These are phyloP conservation scores for Knoxdaviesia capensis DNA, from an alignment of 2,329 filamentous ascomycete species.

Conservation along the genomic window DNA sequence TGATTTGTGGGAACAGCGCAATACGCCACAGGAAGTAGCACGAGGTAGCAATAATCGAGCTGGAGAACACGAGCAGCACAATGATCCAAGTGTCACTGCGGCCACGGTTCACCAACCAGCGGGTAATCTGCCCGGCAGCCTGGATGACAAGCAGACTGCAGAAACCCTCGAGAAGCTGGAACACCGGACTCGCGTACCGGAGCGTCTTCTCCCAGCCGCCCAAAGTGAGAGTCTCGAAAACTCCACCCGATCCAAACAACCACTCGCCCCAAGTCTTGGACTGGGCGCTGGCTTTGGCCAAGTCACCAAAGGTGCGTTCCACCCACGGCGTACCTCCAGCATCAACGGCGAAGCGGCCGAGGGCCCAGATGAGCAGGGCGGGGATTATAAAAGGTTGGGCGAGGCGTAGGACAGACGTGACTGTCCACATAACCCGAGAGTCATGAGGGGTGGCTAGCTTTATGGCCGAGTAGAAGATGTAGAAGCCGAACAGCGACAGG, in stretches of 20 bases:
- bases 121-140: constrained; percentile 78
- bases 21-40: constrained; percentile 95
- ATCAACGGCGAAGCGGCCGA: constrained; percentile 90
- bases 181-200: constrained; percentile 79
- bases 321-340: constrained; percentile 63
- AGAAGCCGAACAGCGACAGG: constrained; percentile 72
- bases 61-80: constrained; percentile 66
- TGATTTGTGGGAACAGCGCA: constrained; percentile 79
- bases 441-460: constrained; percentile 62
- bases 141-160: constrained; percentile 93
- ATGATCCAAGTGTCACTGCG: constrained; percentile 97
- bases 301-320: constrained; percentile 52
- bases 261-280: constrained; percentile 55
- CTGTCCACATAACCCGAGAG: constrained; percentile 53
- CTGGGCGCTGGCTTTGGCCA: constrained; percentile 40
- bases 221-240: constrained; percentile 62
- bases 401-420: constrained; percentile 49
- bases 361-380: constrained; percentile 74
- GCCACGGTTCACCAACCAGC: constrained; percentile 85
- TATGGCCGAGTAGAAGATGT: constrained; percentile 68
- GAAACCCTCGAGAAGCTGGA: constrained; percentile 89
- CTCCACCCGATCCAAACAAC: constrained; percentile 70
- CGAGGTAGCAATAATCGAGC: constrained; percentile 79
- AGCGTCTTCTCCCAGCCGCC: constrained; percentile 78
- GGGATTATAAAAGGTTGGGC: constrained; percentile 80